Evolutionary conservation across 179 eudicot genomes (phyloP), one percentile per base, ranked within the genome.

Genomic region (Silene coronaria): DNA sequence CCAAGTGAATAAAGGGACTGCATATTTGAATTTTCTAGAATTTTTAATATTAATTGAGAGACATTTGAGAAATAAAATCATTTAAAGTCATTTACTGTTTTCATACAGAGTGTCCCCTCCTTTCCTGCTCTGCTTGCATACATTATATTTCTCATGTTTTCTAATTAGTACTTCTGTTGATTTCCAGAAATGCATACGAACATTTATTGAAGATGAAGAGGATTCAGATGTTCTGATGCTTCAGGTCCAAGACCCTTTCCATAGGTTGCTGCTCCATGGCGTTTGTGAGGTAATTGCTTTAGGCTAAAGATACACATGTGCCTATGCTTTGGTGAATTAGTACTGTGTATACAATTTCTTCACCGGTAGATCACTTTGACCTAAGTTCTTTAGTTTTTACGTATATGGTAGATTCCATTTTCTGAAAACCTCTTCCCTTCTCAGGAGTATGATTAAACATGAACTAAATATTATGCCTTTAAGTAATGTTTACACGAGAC

Each of bases 231-330:
- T 83, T 65, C 89, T 95, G 73, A 80, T 74, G 81, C 82, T 95
- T 76, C 82, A 82, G 65, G 93, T 92, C 70, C 91, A 92, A 80
- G 97, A 92, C 78, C 91, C 97, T 71, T 95, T 92, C 65, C 96
- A 87, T 70, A 88, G 99, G 86, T 84, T 95, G 80, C 78, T 95
- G 83, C 91, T 95, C 61, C 99, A 95, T 76, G 99, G 99, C 38
- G 89, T 95, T 72, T 95, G 95, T 68, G 99, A 95, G 99, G 99
- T 95, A 89, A 73, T 34, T 11, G 45, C 34, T 19, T 53, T 5
- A 38, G 53, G 21, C n/a, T 61, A 61, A 24, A 61, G 38, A 48
- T 24, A 48, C 19, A 28, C 48, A 42, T 26, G 73, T 58, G 46
- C 16, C 10, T 48, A 2, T 46, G 30, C 62, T 24, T 27, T 28